Conservation (phyloP, 768 basidiomycete species). For the Suillus decipiens region DNA sequence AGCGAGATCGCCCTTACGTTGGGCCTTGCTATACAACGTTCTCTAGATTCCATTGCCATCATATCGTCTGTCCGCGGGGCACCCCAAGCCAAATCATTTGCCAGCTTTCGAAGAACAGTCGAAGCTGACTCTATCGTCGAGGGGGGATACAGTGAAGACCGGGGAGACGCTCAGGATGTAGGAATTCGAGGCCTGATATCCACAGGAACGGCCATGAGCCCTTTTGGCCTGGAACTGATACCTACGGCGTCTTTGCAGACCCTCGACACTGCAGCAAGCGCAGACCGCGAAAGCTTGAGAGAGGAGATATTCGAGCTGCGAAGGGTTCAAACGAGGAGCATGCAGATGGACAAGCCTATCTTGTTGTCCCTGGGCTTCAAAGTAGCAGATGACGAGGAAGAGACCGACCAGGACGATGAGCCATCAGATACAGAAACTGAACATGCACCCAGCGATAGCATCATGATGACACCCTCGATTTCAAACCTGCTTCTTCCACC, state of each 20-base stretch:
- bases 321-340: constrained; percentile 49
- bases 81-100: neutral
- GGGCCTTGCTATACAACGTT: constrained; percentile 17
- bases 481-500: neutral
- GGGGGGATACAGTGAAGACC: constrained; percentile 9
- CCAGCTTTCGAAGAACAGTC: neutral
- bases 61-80: constrained; percentile 3
- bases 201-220: constrained; percentile 17
- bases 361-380: constrained; percentile 36
- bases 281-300: constrained; percentile 19
- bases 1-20: constrained; percentile 17
- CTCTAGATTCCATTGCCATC: constrained; percentile 15
- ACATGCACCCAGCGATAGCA: neutral
- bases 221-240: constrained; percentile 20
- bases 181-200: constrained; percentile 13
- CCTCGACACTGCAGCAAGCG: constrained; percentile 15
- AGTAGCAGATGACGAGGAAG: constrained; percentile 9
- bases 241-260: constrained; percentile 26
- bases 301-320: constrained; percentile 46
- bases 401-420: constrained; percentile 15
- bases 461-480: neutral
- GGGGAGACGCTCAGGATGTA: constrained; percentile 14
- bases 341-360: constrained; percentile 51
- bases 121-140: constrained; percentile 5
- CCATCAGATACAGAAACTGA: constrained; percentile 10